These are phyloP conservation scores for Ostreobium quekettii DNA, from an alignment of 139 green algal genomes.

Conservation along the genomic window DNA sequence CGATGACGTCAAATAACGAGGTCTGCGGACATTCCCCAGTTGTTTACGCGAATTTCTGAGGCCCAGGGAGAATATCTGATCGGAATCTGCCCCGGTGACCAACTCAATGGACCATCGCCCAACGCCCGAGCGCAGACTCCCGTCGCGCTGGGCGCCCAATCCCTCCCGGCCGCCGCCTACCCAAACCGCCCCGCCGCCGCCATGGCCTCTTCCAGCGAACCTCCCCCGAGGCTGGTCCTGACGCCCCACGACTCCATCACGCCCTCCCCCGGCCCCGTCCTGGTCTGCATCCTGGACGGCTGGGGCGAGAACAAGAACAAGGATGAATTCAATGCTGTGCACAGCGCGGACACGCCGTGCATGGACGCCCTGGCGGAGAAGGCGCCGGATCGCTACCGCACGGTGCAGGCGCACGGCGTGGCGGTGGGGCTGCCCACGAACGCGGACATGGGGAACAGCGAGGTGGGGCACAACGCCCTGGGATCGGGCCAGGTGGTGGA, in stretches of 20 bases:
- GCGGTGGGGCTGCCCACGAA: constrained; percentile 87
- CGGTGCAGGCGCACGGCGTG: constrained; percentile 77
- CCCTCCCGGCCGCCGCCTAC: no score
- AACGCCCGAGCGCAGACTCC: no score
- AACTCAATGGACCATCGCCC: no score
- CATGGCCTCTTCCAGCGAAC: no score
- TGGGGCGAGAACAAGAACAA: constrained; percentile 72
- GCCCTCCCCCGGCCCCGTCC: constrained; percentile 14
- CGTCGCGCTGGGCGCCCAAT: no score
- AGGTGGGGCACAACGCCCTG: constrained; percentile 93
- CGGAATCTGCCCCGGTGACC: no score
- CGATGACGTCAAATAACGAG: no score
- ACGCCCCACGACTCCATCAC: constrained; percentile 12
- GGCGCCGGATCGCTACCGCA: constrained; percentile 42
- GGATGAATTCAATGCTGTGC: constrained; percentile 76
- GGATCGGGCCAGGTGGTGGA: constrained; percentile 86
- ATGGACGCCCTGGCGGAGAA: constrained; percentile 51
- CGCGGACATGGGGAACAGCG: constrained; percentile 88
- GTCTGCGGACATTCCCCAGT: no score
- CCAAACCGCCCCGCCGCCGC: neutral
- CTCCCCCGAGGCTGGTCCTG: no score
- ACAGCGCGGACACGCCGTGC: constrained; percentile 60
- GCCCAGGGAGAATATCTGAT: no score
- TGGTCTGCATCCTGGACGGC: constrained; percentile 64
- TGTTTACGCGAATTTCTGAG: no score